Evolutionary conservation across 2,329 filamentous ascomycete species (phyloP).

Genomic region (Trichophaea hybrida): DNA sequence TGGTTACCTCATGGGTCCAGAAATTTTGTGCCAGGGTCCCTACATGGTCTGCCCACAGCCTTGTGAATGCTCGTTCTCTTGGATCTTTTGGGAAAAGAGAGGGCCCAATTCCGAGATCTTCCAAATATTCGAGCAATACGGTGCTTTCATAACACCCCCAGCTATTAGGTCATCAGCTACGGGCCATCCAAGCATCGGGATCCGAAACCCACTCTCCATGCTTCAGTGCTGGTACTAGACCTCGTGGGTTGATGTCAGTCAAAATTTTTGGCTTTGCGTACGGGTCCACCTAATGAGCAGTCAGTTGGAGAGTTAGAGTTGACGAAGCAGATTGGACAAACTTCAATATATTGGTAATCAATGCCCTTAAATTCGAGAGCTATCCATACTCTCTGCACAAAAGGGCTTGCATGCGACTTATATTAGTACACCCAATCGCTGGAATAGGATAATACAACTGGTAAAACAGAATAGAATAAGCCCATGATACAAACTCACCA

Average conservation of each 20-base stretch:
- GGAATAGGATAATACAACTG: conserved; percentile 14
- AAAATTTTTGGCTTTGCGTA: conserved; percentile 58
- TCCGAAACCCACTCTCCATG: conserved; percentile 43
- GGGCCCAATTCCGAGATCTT: conserved; percentile 51
- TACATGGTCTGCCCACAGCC: conserved; percentile 70
- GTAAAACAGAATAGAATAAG: conserved; percentile 1
- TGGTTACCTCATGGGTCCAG: neutral
- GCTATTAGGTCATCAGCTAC: conserved; percentile 11
- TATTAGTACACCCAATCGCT: conserved; percentile 1
- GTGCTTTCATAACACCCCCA: conserved; percentile 74
- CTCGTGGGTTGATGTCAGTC: conserved; percentile 60
- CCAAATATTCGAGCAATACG: conserved; percentile 73
- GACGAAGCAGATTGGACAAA: neutral
- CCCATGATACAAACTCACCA: conserved; percentile 42
- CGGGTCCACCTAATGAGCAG: conserved; percentile 44
- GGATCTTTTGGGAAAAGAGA: conserved; percentile 51
- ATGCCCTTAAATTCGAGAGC: conserved; percentile 66
- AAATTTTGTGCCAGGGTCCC: conserved; percentile 27
- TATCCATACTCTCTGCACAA: conserved; percentile 81
- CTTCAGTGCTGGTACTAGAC: conserved; percentile 59
- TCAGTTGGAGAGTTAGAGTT: conserved; percentile 10
- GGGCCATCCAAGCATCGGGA: conserved; percentile 7
- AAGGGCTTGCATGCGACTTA: conserved; percentile 43
- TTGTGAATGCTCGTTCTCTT: conserved; percentile 55
- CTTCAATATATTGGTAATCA: conserved; percentile 70